Conservation (phyloP, 345 rosid genomes). For the Aquilaria yunnanensis region DNA sequence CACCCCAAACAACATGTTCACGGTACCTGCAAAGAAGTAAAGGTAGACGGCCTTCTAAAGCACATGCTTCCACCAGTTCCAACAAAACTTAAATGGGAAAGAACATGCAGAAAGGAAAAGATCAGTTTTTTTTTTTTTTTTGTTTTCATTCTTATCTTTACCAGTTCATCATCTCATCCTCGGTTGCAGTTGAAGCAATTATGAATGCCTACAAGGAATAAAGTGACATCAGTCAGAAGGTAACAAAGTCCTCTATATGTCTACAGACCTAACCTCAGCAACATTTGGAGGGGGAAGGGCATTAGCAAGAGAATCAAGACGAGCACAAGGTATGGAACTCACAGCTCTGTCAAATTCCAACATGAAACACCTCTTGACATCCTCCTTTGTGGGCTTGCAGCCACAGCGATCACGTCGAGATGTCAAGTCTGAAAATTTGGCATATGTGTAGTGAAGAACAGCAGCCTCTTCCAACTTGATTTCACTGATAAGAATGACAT, state of each 20-base stretch:
- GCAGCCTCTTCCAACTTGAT: constrained; percentile 95
- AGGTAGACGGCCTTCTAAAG: constrained; percentile 3
- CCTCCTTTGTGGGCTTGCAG: constrained; percentile 97
- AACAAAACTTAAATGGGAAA: not conserved
- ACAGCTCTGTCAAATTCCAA: constrained; percentile 94
- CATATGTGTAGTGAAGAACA: constrained; percentile 86
- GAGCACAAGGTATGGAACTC: constrained; percentile 25
- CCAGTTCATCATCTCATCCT: constrained; percentile 92
- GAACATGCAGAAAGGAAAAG: not conserved
- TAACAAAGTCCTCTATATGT: too few relatives aligned
- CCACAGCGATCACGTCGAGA: constrained; percentile 93
- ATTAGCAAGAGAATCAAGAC: constrained; percentile 4
- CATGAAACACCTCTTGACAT: constrained; percentile 97
- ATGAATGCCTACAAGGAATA: constrained; percentile 75
- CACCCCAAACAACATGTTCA: constrained; percentile 88
- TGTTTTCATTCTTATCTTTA: constrained; percentile 24
- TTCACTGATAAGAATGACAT: constrained; percentile 42
- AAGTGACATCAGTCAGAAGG: not conserved
- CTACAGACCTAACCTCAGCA: not conserved
- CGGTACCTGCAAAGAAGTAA: constrained; percentile 50
- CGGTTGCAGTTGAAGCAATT: constrained; percentile 92
- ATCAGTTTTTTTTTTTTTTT: not conserved
- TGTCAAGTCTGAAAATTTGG: constrained; percentile 89
- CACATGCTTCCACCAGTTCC: not conserved
- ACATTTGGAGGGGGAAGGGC: not conserved